Conservation (phyloP, 163 green algal genomes). For the Scenedesmus sp. region DNA sequence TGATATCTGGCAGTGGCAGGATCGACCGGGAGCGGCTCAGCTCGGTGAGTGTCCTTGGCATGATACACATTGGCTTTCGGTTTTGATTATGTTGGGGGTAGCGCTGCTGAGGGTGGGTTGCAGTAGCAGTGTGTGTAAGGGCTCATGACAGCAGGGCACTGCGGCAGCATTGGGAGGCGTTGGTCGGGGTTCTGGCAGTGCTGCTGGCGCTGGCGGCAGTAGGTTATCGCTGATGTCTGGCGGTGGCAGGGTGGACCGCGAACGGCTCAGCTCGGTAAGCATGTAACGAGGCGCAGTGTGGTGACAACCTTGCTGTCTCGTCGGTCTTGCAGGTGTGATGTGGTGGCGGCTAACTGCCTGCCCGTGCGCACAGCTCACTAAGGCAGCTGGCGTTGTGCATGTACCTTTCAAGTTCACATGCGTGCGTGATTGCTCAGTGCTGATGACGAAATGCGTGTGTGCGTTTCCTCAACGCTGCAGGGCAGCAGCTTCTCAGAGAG, state of each 20-base stretch:
- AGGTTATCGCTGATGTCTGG: background rate
- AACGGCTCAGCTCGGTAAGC: no score
- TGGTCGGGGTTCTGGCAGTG: background rate
- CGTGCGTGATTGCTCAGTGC: no score
- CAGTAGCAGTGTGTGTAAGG: no score
- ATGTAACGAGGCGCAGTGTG: no score
- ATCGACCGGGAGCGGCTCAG: background rate
- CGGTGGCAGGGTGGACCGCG: background rate
- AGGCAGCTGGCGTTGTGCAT: no score
- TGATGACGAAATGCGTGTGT: background rate
- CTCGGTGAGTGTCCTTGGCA: background rate
- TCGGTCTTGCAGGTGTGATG: no score
- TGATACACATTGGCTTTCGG: background rate
- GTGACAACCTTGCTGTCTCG: no score
- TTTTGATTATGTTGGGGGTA: no score
- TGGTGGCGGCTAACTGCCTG: no score
- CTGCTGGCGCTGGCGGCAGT: background rate
- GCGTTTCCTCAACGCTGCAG: background rate
- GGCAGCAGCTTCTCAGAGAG: slow-evolving; percentile 19
- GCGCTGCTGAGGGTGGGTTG: no score
- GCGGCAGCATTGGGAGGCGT: background rate
- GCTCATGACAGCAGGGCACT: background rate
- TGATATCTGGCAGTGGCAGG: background rate
- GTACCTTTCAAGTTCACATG: background rate
- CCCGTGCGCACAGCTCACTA: no score